phyloP scores from a whole-genome alignment of 257 asterid species.

The Thymus quinquecostatus region DNA sequence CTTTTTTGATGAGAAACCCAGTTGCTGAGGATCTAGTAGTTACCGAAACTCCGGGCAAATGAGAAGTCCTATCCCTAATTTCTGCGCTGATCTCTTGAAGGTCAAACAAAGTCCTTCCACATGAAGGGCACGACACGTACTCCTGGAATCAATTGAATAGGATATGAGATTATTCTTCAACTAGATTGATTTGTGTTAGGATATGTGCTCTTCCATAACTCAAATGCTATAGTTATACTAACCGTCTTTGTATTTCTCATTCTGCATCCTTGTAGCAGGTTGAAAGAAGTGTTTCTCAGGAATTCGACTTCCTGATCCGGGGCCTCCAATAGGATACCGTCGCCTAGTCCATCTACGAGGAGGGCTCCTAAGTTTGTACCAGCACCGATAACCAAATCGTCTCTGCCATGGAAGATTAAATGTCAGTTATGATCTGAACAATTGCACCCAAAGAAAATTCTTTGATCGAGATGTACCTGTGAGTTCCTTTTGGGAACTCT shows the following conservation, averaged over 20 bases:
- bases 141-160: constrained; percentile 57
- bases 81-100: constrained; percentile 98
- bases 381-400: constrained; percentile 89
- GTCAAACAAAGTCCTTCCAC: constrained; percentile 96
- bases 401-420: constrained; percentile 49
- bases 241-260: constrained; percentile 99
- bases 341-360: constrained; percentile 97
- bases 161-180: constrained; percentile 11
- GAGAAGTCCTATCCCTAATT: constrained; percentile 92
- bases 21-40: constrained; percentile 29
- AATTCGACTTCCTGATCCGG: constrained; percentile 84
- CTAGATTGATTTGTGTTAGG: not conserved
- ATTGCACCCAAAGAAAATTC: constrained; percentile 19
- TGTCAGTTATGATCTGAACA: constrained; percentile 25
- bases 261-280: constrained; percentile 97
- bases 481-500: constrained; percentile 70
- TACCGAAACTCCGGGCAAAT: constrained; percentile 99
- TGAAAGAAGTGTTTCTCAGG: constrained; percentile 88
- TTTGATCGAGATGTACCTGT: constrained; percentile 59
- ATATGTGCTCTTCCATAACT: not conserved
- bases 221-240: constrained; percentile 24
- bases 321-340: constrained; percentile 89
- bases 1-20: not conserved
- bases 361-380: constrained; percentile 92
- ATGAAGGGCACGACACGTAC: constrained; percentile 98